These are phyloP conservation scores for Hebeloma cylindrosporum DNA, from an alignment of 768 basidiomycete species.

Conservation along the genomic window DNA sequence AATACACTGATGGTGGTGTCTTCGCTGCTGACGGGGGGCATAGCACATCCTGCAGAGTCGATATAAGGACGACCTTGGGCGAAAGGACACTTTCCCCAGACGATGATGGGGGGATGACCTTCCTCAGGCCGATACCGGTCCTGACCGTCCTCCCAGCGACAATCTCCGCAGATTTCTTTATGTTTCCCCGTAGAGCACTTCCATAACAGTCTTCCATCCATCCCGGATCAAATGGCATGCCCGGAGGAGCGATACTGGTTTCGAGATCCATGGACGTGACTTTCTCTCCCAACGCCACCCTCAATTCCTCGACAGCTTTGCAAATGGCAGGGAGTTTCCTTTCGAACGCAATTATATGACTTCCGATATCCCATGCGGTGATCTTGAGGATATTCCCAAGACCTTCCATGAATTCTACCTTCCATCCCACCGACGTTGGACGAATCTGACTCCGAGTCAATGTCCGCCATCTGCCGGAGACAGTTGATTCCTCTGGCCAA, in stretches of 20 bases:
- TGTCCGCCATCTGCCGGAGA: constrained; percentile 25
- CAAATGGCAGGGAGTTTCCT: constrained; percentile 27
- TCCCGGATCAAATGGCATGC: constrained; percentile 10
- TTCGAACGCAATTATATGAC: constrained; percentile 14
- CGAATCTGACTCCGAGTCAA: constrained; percentile 19
- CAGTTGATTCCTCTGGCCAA: constrained; percentile 25
- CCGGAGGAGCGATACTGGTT: constrained; percentile 8
- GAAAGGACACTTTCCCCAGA: constrained; percentile 7
- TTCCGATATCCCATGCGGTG: constrained; percentile 13
- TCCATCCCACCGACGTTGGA: constrained; percentile 21
- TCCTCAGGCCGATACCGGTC: constrained; percentile 19
- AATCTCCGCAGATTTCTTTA: constrained; percentile 1
- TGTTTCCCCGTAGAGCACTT: constrained; percentile 13
- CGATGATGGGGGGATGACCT: constrained; percentile 1
- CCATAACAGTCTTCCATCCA: constrained; percentile 29
- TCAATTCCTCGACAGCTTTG: constrained; percentile 26
- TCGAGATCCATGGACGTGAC: constrained; percentile 28
- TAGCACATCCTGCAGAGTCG: constrained; percentile 19
- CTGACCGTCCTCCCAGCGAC: constrained; percentile 24
- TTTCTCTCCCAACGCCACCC: constrained; percentile 27
- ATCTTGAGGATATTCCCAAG: constrained; percentile 12
- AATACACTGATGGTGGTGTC: too few species aligned
- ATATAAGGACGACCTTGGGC: constrained; percentile 21
- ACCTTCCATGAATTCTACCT: constrained; percentile 6
- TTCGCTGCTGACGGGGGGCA: constrained; percentile 12